Base-by-base conservation (phyloP, 2,329 filamentous ascomycete genomes). In the Plenodomus tracheiphilus region DNA sequence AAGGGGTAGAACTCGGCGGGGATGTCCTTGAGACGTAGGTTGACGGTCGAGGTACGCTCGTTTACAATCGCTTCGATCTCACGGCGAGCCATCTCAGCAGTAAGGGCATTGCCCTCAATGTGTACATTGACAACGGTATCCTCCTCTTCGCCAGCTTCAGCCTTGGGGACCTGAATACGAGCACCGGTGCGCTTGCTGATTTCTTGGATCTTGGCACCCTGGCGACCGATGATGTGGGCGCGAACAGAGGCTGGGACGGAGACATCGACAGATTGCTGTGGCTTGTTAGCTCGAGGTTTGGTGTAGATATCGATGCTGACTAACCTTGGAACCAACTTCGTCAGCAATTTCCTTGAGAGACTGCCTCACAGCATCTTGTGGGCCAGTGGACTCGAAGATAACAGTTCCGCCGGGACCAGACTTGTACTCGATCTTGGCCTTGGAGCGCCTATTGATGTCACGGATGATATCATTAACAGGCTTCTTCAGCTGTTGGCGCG, bases 1-100 rank as follows among this genome's bases (percentile, higher is more conserved):
- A 99, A 99, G 43, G 93, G 93, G 75, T 94, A 99, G 74, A 94
- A 95, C 70, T 96, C 91, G 20, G 91, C 84, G 7, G 94, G 92
- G 51, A 99, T 87, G 41, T 86, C 85, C 72, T 87, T 90, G 58
- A 99, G 75, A 62, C 89, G 90, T 48, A 91, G 81, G 75, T 84
- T 94, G 66, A 92, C 83, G 61, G 87, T 93, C 46, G 90, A 87
- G 44, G 89, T 86, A 54, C 91, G 86, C 74, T 97, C 91, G 62
- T 87, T 88, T 47, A 90, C 91, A 69, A 97, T 97, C 64, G 87
- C 87, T 65, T 90, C 81, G 64, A 99, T 94, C 62, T 90, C 87
- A 48, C 89, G 85, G 53, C 85, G 85, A 47, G 94, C 94, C 73
- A 91, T 85, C 57, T 89, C 88, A 43, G 90, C 90, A 47, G 92